Conservation (phyloP, 2,329 filamentous ascomycete genomes). For the Colletotrichum sp. region DNA sequence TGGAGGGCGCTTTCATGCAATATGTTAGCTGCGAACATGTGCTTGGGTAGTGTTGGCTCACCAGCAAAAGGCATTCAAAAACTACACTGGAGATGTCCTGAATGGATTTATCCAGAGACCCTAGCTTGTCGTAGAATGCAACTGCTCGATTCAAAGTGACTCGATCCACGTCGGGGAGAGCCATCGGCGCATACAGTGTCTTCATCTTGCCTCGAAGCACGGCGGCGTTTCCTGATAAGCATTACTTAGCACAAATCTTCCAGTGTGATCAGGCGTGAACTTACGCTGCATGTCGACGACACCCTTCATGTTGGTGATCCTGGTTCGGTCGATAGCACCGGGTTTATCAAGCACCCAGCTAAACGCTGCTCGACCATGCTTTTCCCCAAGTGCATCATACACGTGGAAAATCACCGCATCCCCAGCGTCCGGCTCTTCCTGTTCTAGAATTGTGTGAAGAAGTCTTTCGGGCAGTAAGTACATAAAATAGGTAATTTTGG, state of each 20-base stretch:
- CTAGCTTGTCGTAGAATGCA: neutral
- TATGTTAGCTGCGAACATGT: neutral
- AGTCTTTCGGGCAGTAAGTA: slow-evolving; percentile 4
- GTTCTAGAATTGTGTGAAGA: neutral
- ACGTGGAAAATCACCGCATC: slow-evolving; percentile 1
- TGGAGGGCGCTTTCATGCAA: neutral
- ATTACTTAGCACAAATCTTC: neutral
- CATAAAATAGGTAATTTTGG: slow-evolving; percentile 7
- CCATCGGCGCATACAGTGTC: slow-evolving; percentile 9
- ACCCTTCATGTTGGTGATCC: slow-evolving; percentile 9
- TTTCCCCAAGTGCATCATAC: slow-evolving; percentile 1
- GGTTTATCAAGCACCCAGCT: neutral
- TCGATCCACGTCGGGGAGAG: neutral
- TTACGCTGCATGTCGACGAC: neutral
- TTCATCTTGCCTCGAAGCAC: slow-evolving; percentile 5
- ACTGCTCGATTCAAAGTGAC: neutral
- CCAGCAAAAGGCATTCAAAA: neutral
- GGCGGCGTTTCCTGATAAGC: neutral
- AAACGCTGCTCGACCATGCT: neutral
- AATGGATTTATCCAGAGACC: neutral
- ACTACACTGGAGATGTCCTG: neutral
- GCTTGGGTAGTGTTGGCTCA: neutral
- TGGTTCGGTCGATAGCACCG: neutral
- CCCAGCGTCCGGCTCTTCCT: neutral
- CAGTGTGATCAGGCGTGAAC: too few species aligned